Conservation (phyloP, 163 green algal genomes). For the Trebouxia gelatinosa region DNA sequence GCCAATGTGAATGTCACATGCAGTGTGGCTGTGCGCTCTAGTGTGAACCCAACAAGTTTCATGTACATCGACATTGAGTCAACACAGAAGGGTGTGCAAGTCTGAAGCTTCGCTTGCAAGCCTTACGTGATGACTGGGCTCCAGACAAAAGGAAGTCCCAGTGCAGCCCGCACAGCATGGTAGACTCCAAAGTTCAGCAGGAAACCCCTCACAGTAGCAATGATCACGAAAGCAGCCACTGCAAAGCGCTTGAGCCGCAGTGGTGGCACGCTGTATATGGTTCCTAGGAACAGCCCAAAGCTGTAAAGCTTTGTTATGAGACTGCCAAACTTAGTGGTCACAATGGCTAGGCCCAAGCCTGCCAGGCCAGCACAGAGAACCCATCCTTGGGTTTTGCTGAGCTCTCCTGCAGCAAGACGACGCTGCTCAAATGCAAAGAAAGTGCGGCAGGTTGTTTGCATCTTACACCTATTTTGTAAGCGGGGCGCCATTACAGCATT, state of each 20-base stretch:
- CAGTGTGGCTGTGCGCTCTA: no score
- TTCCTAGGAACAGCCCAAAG: constrained; percentile 94
- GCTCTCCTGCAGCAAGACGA: constrained; percentile 81
- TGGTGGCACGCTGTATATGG: constrained; percentile 94
- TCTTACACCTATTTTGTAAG: not conserved
- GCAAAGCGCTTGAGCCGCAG: constrained; percentile 93
- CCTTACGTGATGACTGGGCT: constrained; percentile 75
- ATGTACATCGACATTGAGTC: no score
- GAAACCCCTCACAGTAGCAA: constrained; percentile 95
- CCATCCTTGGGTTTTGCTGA: constrained; percentile 79
- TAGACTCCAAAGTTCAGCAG: constrained; percentile 99
- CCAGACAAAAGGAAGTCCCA: constrained; percentile 84
- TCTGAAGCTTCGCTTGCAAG: no score
- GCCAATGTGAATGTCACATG: no score
- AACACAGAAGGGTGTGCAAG: no score
- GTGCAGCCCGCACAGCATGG: constrained; percentile 85
- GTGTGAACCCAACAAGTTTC: no score
- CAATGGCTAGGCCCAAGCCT: constrained; percentile 26
- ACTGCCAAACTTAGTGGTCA: constrained; percentile 78
- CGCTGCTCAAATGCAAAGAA: no score
- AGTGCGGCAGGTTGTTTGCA: not conserved
- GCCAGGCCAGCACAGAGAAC: constrained; percentile 70
- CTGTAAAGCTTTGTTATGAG: constrained; percentile 91
- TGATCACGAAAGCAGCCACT: constrained; percentile 95
- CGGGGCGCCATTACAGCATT: no score